Percentiles rank a stretch among this genome's conserved stretches.
Evolutionary conservation across 139 green algal species (phyloP).

Genomic region (Nannochloris sp.): DNA sequence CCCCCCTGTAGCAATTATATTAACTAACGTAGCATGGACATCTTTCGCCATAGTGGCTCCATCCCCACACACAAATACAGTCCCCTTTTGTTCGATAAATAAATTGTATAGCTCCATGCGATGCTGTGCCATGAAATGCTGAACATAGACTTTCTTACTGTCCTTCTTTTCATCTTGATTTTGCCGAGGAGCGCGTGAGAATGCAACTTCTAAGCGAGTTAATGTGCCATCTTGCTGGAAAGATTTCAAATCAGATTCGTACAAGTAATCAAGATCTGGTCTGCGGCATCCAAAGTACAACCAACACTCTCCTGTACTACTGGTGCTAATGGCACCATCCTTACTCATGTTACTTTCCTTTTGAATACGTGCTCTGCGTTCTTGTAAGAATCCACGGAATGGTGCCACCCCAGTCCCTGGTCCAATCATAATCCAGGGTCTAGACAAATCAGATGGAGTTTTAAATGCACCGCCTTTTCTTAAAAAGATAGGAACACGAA

Average conservation of each 20-base stretch:
- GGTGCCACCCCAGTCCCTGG: constrained; percentile 85
- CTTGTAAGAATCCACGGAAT: constrained; percentile 92
- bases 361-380: constrained; percentile 39
- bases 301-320: constrained; percentile 2
- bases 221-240: constrained; percentile 64
- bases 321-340: not conserved
- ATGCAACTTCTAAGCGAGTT: constrained; percentile 66
- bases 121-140: constrained; percentile 71
- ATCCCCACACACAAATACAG: constrained; percentile 83
- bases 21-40: constrained; percentile 69
- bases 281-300: constrained; percentile 82
- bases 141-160: constrained; percentile 71
- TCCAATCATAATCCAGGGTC: constrained; percentile 81
- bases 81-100: constrained; percentile 32
- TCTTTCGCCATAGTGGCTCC: constrained; percentile 87
- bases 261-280: constrained; percentile 79
- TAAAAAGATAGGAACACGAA: constrained; percentile 67
- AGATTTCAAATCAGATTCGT: constrained; percentile 58
- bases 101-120: constrained; percentile 35
- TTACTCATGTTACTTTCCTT: not conserved
- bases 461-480: constrained; percentile 56
- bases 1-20: constrained; percentile 36
- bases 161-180: constrained; percentile 29
- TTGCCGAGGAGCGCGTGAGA: constrained; percentile 47
- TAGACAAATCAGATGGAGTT: constrained; percentile 41